Conservation (phyloP, 768 basidiomycete genomes). For the Dioszegia aurantiaca region DNA sequence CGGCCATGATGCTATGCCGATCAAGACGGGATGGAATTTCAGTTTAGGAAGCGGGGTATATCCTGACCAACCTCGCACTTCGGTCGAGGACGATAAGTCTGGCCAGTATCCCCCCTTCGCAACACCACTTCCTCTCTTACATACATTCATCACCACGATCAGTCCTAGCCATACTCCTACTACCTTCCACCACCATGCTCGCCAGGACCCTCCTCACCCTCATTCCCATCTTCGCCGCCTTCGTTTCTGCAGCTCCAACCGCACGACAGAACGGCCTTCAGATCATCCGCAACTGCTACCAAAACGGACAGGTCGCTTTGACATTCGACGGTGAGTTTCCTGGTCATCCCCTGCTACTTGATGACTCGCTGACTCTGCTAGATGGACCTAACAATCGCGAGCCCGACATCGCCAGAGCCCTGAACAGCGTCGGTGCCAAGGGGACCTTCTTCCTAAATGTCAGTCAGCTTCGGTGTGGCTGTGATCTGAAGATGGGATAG, state of each 20-base stretch:
- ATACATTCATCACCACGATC: not conserved
- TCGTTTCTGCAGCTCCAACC: slow-evolving; percentile 12
- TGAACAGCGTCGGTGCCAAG: slow-evolving; percentile 31
- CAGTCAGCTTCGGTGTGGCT: slow-evolving; percentile 12
- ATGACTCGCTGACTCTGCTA: slow-evolving; percentile 15
- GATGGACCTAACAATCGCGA: slow-evolving; percentile 48
- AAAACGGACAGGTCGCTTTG: slow-evolving; percentile 45
- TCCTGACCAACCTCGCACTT: not conserved
- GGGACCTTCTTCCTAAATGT: slow-evolving; percentile 52
- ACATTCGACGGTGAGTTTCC: slow-evolving; percentile 48
- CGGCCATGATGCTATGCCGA: too few relatives aligned
- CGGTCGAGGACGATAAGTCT: not conserved
- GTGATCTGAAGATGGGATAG: too few relatives aligned
- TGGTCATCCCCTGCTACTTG: not conserved
- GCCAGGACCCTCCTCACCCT: not conserved
- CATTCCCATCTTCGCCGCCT: slow-evolving; percentile 3
- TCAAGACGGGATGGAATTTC: too few relatives aligned
- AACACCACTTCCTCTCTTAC: too few relatives aligned
- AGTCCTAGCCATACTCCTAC: not conserved
- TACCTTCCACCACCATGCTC: not conserved
- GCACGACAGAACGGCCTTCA: slow-evolving; percentile 28
- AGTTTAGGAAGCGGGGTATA: too few relatives aligned
- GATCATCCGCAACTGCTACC: slow-evolving; percentile 41
- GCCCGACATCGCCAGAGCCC: slow-evolving; percentile 28
- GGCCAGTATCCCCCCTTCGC: not conserved